Percentiles rank a stretch among this genome's conserved stretches.
Conservation (phyloP, 306 rosid species). For the Cucurbita moschata region DNA sequence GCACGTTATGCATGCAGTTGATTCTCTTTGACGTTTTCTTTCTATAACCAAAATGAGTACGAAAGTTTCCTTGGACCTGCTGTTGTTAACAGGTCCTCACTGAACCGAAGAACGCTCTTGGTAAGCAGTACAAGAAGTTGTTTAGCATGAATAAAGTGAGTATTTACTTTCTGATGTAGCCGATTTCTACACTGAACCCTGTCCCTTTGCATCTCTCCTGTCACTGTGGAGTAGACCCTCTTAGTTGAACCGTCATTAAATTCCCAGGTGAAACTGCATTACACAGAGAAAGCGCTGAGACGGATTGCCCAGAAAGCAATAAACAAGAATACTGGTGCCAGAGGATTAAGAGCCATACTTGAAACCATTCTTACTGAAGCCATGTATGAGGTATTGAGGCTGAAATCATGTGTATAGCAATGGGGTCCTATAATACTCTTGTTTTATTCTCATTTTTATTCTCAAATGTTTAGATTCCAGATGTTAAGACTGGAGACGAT, state of each 20-base stretch:
- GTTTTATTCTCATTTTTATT: background rate
- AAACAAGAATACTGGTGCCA: conserved; percentile 90
- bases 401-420: background rate
- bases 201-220: background rate
- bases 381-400: conserved; percentile 69
- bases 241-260: background rate
- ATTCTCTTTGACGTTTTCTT: background rate
- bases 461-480: conserved; percentile 54
- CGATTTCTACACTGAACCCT: background rate
- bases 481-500: conserved; percentile 58
- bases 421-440: background rate
- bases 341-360: conserved; percentile 77
- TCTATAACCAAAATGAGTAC: background rate
- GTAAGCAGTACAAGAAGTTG: conserved; percentile 86
- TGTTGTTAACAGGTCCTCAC: conserved; percentile 51
- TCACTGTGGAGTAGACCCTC: background rate
- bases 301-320: conserved; percentile 71
- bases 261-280: conserved; percentile 76
- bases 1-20: background rate
- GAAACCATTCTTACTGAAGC: conserved; percentile 81
- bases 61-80: conserved; percentile 5
- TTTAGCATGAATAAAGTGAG: conserved; percentile 85
- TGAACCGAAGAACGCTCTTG: conserved; percentile 88
- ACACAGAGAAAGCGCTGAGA: conserved; percentile 53
- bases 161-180: background rate